Percentiles rank a stretch among this genome's conserved stretches.
These are phyloP conservation scores for Tulasnella sp. DNA, from an alignment of 768 basidiomycete genomes.

Conservation along the genomic window DNA sequence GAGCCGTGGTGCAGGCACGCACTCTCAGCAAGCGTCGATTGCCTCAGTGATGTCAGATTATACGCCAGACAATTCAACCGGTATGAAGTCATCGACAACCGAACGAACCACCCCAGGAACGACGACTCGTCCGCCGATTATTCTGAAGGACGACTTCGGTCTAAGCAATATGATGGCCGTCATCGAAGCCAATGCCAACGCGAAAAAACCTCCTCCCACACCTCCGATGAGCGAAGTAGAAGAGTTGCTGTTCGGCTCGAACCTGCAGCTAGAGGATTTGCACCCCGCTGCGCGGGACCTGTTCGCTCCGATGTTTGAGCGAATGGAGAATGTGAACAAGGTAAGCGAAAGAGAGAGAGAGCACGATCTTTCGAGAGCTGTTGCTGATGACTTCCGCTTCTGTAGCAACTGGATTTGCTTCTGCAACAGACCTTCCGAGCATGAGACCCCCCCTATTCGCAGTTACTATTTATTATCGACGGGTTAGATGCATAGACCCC, in stretches of 20 bases:
- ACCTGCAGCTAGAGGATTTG: conserved; percentile 55
- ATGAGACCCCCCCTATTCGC: background rate
- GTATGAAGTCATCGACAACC: conserved; percentile 37
- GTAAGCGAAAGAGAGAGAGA: conserved; percentile 38
- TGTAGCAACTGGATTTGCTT: conserved; percentile 21
- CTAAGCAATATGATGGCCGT: conserved; percentile 81
- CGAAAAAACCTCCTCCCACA: conserved; percentile 39
- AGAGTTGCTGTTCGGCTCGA: conserved; percentile 57
- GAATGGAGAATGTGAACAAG: conserved; percentile 77
- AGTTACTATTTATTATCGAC: conserved; percentile 11
- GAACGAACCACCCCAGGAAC: conserved; percentile 43
- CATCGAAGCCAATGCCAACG: conserved; percentile 60
- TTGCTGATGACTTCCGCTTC: background rate
- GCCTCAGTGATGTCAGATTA: conserved; percentile 63
- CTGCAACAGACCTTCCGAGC: conserved; percentile 12
- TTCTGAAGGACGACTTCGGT: conserved; percentile 70
- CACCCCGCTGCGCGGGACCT: conserved; percentile 71
- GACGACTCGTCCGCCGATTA: conserved; percentile 39
- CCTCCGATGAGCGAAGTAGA: conserved; percentile 60
- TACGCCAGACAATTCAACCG: conserved; percentile 22
- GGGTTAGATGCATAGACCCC: conserved; percentile 4
- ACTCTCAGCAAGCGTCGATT: conserved; percentile 62
- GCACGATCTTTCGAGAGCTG: background rate
- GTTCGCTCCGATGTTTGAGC: conserved; percentile 64
- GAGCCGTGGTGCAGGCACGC: conserved; percentile 30